phyloP scores from a whole-genome alignment of 78 protist species.

The Tieghemostelium lacteum region DNA sequence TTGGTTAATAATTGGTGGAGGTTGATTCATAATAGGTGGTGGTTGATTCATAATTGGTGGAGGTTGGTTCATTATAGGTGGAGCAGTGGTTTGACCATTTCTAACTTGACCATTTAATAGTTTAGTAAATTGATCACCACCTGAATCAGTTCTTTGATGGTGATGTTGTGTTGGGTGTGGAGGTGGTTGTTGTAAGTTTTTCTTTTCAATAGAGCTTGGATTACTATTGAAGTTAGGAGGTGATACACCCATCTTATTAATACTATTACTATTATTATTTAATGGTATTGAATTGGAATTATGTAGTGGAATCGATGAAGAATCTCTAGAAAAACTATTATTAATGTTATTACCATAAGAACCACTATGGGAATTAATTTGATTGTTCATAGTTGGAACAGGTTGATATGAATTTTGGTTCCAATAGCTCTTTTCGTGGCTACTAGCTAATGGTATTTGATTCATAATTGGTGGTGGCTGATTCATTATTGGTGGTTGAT shows the following conservation, averaged over 20 bases:
- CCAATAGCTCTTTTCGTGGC: not conserved
- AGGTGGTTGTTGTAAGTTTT: not conserved
- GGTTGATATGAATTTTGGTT: not conserved
- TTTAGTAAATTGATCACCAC: conserved; percentile 23
- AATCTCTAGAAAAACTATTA: not conserved
- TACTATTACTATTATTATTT: no score
- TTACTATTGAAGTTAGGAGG: not conserved
- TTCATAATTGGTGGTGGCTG: not conserved
- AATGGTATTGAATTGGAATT: not conserved
- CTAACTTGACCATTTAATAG: conserved; percentile 6
- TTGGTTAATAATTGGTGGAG: not conserved
- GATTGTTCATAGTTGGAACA: not conserved
- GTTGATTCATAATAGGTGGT: not conserved
- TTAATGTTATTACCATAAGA: not conserved
- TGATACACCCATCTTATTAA: no score
- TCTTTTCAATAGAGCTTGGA: not conserved
- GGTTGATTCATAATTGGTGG: not conserved
- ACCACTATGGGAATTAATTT: not conserved
- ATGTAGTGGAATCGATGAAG: not conserved
- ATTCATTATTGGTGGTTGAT: not conserved
- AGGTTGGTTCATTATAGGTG: not conserved
- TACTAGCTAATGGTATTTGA: not conserved
- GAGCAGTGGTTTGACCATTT: not conserved
- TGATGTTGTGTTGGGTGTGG: not conserved
- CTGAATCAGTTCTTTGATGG: conserved; percentile 31